A percentile compares a stretch with the other conserved stretches of the same genome.
These are phyloP conservation scores for Penicillium fimorum DNA, from an alignment of 495 filamentous ascomycete species.

Conservation along the genomic window DNA sequence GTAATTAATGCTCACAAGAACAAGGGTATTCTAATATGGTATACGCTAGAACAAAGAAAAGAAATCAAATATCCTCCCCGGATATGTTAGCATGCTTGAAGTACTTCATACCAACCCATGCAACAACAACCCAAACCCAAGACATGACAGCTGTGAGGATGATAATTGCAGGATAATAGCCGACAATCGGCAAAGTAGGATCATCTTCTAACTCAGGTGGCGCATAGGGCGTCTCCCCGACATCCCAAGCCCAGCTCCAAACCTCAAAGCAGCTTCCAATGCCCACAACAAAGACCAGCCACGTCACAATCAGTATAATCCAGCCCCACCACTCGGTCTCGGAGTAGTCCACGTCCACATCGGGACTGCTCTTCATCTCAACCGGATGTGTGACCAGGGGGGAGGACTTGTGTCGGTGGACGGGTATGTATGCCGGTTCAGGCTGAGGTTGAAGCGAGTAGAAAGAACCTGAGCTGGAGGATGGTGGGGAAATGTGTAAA, in stretches of 20 bases:
- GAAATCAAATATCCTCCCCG: conserved; percentile 49
- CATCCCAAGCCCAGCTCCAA: conserved; percentile 99
- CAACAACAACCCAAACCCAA: conserved; percentile 96
- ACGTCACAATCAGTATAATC: conserved; percentile 84
- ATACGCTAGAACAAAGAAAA: neutral
- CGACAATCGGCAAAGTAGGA: conserved; percentile 87
- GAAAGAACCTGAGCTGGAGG: conserved; percentile 68
- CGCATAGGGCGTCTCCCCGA: conserved; percentile 91
- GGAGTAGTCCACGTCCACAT: conserved; percentile 71
- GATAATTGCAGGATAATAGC: conserved; percentile 93
- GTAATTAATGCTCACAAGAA: conserved; percentile 3
- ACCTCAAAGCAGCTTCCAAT: conserved; percentile 95
- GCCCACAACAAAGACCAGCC: conserved; percentile 90
- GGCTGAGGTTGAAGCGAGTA: conserved; percentile 47
- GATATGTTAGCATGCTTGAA: conserved; percentile 93
- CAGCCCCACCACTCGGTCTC: conserved; percentile 98
- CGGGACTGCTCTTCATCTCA: conserved; percentile 38
- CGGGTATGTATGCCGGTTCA: conserved; percentile 35
- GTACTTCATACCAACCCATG: conserved; percentile 99
- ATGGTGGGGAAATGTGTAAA: conserved; percentile 42
- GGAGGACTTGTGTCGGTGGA: conserved; percentile 56
- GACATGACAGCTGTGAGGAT: conserved; percentile 94
- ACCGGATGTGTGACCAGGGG: conserved; percentile 53
- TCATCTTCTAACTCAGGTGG: conserved; percentile 92
- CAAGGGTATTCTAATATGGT: conserved; percentile 8